Conservation (phyloP, 2,329 filamentous ascomycete species). For the Fusarium sp. region DNA sequence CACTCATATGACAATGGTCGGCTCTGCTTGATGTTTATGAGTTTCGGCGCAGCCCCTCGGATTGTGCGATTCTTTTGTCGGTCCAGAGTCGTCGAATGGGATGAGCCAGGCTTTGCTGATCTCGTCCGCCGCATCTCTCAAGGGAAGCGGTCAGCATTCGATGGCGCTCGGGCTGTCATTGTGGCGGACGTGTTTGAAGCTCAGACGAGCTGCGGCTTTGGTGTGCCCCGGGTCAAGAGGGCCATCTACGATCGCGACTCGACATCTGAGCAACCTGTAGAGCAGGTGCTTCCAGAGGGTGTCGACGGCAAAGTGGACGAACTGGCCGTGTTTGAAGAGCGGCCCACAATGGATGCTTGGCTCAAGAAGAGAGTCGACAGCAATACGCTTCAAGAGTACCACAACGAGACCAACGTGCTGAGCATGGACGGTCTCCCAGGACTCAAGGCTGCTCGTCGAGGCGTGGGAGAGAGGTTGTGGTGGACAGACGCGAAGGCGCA, state of each 20-base stretch:
- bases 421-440: constrained; percentile 68
- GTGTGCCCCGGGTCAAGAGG: constrained; percentile 62
- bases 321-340: constrained; percentile 58
- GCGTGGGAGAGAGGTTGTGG: constrained; percentile 57
- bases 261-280: constrained; percentile 30
- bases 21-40: constrained; percentile 76
- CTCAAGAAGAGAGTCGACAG: constrained; percentile 57
- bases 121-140: constrained; percentile 56
- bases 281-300: constrained; percentile 42
- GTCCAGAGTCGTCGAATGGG: constrained; percentile 66
- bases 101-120: constrained; percentile 57
- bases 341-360: constrained; percentile 64
- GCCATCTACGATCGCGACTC: constrained; percentile 48
- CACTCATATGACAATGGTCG: constrained; percentile 80
- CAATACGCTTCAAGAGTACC: constrained; percentile 62
- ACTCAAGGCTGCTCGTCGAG: constrained; percentile 60
- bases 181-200: constrained; percentile 68
- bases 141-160: constrained; percentile 50
- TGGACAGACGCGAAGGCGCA: constrained; percentile 50
- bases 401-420: constrained; percentile 60
- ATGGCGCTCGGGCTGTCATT: constrained; percentile 67
- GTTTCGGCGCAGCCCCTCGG: constrained; percentile 65
- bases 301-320: constrained; percentile 45
- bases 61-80: constrained; percentile 71
- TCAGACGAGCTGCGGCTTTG: constrained; percentile 72